These are phyloP conservation scores for Remersonia thermophila DNA, from an alignment of 2,329 filamentous ascomycete genomes.

Conservation along the genomic window DNA sequence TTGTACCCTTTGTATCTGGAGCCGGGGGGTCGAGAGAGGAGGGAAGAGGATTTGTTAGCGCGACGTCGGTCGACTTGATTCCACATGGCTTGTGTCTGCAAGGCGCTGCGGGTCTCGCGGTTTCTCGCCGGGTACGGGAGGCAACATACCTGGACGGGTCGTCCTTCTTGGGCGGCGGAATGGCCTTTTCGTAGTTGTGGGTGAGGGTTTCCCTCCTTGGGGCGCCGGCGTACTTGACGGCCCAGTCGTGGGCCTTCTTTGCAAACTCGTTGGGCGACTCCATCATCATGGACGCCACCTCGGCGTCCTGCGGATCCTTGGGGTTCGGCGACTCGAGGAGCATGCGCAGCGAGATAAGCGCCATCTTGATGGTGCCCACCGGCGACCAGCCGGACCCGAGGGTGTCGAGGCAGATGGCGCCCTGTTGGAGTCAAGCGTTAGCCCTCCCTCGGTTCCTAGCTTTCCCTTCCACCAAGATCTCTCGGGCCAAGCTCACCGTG, in stretches of 20 bases:
- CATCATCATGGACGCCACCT: slow-evolving; percentile 84
- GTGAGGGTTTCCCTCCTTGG: slow-evolving; percentile 34
- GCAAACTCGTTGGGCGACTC: slow-evolving; percentile 68
- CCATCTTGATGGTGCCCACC: slow-evolving; percentile 90
- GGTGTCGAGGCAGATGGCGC: slow-evolving; percentile 93
- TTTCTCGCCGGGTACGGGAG: no score
- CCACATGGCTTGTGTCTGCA: no score
- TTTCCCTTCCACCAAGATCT: slow-evolving; percentile 6
- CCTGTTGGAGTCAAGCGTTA: slow-evolving; percentile 40
- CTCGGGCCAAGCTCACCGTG: slow-evolving; percentile 44
- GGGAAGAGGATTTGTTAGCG: background rate
- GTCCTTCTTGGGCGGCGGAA: slow-evolving; percentile 26
- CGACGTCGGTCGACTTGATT: background rate
- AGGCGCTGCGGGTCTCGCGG: no score
- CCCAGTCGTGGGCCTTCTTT: slow-evolving; percentile 79
- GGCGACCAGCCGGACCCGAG: slow-evolving; percentile 85
- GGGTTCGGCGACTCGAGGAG: slow-evolving; percentile 89
- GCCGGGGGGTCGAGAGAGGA: background rate
- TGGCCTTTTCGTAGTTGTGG: slow-evolving; percentile 31
- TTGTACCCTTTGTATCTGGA: slow-evolving; percentile 77
- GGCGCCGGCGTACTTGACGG: slow-evolving; percentile 69
- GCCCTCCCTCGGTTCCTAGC: no score
- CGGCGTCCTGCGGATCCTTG: slow-evolving; percentile 91
- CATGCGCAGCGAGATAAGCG: slow-evolving; percentile 83
- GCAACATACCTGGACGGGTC: slow-evolving; percentile 11